Base-by-base conservation (phyloP, 305 asterid genomes). In the Solanum hybrid region DNA sequence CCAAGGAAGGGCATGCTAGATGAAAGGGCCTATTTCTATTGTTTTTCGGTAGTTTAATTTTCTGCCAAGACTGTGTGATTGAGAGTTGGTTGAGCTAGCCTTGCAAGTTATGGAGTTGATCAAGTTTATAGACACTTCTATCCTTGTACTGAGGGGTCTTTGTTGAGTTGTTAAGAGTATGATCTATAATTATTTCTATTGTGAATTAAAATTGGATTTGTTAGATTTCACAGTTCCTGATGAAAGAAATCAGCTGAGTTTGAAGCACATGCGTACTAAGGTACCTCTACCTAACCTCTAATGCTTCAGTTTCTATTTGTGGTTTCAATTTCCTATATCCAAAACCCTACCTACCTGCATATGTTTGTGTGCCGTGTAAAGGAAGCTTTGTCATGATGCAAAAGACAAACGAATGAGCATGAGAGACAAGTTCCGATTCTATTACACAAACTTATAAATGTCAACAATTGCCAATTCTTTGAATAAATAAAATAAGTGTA, bases 61-160 rank as follows among this genome's bases (percentile, higher is more conserved):
- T 42, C 26, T 69, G 86, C 88, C 40, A 79, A 88, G 36, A 37
- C 6, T 32, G 37, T 78, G 89, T 87, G 35, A 86, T 84, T 76
- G 81, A 84, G 85, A 89, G 89, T 78, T 91, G 64, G 88, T 78
- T 79, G 88, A 10, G 85, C 89, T 88, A 69, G 87, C 84, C 87
- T 88, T 87, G 27, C 73, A 46, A 13, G 31, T 26, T 36, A 14
- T 81, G 9, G 26, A 27, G 86, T 85, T 37, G 31, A 72, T 88
- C 87, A 10, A 36, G 80, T 73, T 72, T 89, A 56, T 87, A 87
- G 90, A 71, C 35, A n/a, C 51, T 76, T 37, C 26, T 79, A 40
- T 73, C 32, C 56, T 26, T 40, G 69, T 81, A 8, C 36, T 81
- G 8, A 40, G 16, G 37, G 36, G 26, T 5, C 24, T 36, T 66